These are phyloP conservation scores for Hura crepitans DNA, from an alignment of 441 rosid genomes.

Conservation along the genomic window DNA sequence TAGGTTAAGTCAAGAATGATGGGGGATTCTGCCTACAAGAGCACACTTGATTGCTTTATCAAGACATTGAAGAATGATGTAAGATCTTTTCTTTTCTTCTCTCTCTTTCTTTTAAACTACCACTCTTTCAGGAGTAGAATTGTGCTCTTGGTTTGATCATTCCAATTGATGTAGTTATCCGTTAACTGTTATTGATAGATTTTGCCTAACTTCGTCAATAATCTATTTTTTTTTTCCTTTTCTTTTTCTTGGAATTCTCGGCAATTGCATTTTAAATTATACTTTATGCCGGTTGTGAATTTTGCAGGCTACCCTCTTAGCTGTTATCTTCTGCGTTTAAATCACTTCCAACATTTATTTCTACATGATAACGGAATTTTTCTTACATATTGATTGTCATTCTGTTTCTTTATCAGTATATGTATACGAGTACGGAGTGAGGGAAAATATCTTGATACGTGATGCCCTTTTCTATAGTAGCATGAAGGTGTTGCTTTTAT, in stretches of 20 bases:
- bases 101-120: background rate
- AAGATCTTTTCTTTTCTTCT: constrained; percentile 21
- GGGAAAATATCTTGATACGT: background rate
- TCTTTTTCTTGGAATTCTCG: background rate
- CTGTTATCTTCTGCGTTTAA: background rate
- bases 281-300: background rate
- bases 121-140: background rate
- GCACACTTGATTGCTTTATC: constrained; percentile 84
- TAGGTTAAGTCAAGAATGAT: constrained; percentile 98
- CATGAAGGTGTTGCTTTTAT: background rate
- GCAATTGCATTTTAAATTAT: background rate
- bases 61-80: constrained; percentile 88
- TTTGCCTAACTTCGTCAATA: background rate
- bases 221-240: background rate
- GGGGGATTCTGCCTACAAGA: constrained; percentile 94
- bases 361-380: background rate
- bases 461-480: background rate
- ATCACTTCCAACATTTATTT: background rate
- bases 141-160: background rate
- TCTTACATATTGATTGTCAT: background rate
- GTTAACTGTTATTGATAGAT: background rate
- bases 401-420: background rate
- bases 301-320: background rate
- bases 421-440: background rate
- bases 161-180: background rate